These are phyloP conservation scores for Ceratocystis alfenasii DNA, from an alignment of 2,329 filamentous ascomycete genomes.

Conservation along the genomic window DNA sequence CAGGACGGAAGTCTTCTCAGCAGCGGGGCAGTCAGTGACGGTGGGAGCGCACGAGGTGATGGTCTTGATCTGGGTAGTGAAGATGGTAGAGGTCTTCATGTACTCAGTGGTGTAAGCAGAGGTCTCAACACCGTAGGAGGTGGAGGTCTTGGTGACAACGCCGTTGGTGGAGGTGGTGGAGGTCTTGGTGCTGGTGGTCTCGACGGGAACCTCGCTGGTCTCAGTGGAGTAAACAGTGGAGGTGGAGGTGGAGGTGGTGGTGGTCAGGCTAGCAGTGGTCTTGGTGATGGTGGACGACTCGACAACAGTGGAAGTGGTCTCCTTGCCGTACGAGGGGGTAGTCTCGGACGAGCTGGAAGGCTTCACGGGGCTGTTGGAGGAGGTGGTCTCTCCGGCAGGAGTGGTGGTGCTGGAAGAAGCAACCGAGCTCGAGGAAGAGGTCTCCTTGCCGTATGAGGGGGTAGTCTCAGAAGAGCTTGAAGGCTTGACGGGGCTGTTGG, in stretches of 20 bases:
- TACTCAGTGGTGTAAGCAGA: conserved; percentile 30
- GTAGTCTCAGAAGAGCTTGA: conserved; percentile 21
- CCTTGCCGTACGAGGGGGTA: not conserved
- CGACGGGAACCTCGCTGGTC: conserved; percentile 20
- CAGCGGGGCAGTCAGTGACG: conserved; percentile 40
- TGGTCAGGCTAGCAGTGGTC: conserved; percentile 22
- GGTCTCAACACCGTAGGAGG: conserved; percentile 21
- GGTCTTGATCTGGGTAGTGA: conserved; percentile 38
- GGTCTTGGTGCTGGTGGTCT: conserved; percentile 19
- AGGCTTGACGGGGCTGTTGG: conserved; percentile 24
- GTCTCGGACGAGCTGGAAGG: conserved; percentile 22
- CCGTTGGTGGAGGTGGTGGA: conserved; percentile 19
- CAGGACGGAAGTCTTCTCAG: conserved; percentile 33
- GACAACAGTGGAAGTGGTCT: conserved; percentile 24
- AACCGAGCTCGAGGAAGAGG: conserved; percentile 8
- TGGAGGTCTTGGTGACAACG: conserved; percentile 18
- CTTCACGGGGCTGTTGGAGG: conserved; percentile 17
- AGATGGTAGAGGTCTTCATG: conserved; percentile 39
- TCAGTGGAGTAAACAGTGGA: conserved; percentile 19
- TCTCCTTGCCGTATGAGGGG: conserved; percentile 10
- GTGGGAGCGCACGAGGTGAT: conserved; percentile 39
- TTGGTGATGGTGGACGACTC: conserved; percentile 27
- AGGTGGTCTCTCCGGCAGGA: conserved; percentile 13
- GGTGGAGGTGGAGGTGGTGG: conserved; percentile 16
- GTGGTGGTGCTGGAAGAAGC: not conserved